Conservation (phyloP, 495 filamentous ascomycete genomes). For the Aspergillus homomorphus region DNA sequence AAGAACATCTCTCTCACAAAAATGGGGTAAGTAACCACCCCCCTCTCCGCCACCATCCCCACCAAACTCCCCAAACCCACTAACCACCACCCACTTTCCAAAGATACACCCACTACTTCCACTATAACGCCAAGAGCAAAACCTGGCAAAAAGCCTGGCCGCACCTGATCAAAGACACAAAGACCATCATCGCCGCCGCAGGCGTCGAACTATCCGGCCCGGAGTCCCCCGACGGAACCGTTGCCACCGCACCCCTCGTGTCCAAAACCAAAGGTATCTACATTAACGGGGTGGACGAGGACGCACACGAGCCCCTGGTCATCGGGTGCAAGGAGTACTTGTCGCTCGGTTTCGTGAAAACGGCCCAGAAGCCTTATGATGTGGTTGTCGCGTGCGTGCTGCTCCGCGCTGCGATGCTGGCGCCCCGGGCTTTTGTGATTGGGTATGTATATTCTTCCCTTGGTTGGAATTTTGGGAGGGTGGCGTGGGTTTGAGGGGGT, state of each 20-base stretch:
- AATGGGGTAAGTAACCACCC: background rate
- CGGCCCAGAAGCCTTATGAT: background rate
- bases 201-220: background rate
- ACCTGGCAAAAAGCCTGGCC: background rate
- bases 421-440: background rate
- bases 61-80: background rate
- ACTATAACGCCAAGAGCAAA: background rate
- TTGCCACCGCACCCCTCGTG: background rate
- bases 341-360: background rate
- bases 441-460: background rate
- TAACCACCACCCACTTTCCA: background rate
- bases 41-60: background rate
- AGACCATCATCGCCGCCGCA: background rate
- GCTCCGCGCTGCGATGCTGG: background rate
- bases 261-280: background rate
- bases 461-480: no score
- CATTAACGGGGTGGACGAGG: background rate
- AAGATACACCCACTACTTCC: background rate
- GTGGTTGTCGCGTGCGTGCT: background rate
- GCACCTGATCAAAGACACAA: background rate
- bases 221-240: background rate
- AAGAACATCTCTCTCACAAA: no score
- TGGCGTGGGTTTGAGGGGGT: no score
- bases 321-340: background rate
- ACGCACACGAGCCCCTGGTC: background rate